Evolutionary conservation across 1,284 basidiomycete species (phyloP).

Genomic region (Pascua guehoae): DNA sequence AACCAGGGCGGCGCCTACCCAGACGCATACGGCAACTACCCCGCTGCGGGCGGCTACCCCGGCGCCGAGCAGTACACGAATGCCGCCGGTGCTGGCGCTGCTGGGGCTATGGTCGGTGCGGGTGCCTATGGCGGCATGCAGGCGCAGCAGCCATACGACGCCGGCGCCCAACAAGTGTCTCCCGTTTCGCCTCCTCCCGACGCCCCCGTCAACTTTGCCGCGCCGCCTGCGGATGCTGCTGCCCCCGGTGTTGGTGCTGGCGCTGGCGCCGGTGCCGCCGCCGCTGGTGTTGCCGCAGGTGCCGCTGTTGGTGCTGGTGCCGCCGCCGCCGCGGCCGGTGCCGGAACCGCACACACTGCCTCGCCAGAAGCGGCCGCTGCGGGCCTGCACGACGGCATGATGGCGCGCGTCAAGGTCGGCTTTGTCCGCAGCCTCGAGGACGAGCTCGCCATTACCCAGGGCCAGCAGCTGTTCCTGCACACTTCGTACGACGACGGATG

Average conservation of each 20-base stretch:
- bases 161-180: neutral
- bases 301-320: slow-evolving; percentile 11
- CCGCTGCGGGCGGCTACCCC: neutral
- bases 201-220: too few species aligned
- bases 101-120: neutral
- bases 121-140: neutral
- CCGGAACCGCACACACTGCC: neutral
- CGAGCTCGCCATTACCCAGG: slow-evolving; percentile 47
- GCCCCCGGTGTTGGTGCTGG: neutral
- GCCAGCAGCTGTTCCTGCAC: slow-evolving; percentile 47
- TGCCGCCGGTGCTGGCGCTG: neutral
- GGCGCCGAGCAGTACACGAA: neutral
- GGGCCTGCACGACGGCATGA: slow-evolving; percentile 36
- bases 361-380: slow-evolving; percentile 6
- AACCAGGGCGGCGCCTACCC: slow-evolving; percentile 8
- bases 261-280: neutral
- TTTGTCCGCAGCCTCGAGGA: slow-evolving; percentile 48
- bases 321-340: slow-evolving; percentile 10
- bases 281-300: neutral
- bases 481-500: slow-evolving; percentile 49
- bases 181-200: too few species aligned
- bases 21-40: slow-evolving; percentile 14
- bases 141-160: neutral
- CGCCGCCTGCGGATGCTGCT: too few species aligned
- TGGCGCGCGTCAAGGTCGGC: slow-evolving; percentile 45